Percentiles rank a stretch among this genome's conserved stretches.
phyloP scores from a whole-genome alignment of 192 early-diverging fungal genomes.

The Geranomyces michiganensis region DNA sequence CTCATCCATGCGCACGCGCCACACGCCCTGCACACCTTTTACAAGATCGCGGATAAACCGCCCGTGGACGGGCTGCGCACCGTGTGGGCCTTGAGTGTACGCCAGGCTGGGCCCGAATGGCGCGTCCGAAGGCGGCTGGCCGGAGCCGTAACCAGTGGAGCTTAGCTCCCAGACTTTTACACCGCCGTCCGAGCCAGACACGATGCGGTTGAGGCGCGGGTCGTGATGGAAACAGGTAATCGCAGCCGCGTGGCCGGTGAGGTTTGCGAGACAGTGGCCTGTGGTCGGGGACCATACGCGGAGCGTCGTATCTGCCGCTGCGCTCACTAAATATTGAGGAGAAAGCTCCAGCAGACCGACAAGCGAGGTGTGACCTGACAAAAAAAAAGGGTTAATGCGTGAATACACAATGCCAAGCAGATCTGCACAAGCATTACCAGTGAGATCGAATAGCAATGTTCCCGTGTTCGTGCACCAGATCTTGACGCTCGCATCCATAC shows the following conservation, averaged over 20 bases:
- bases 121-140: constrained; percentile 18
- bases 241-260: constrained; percentile 79
- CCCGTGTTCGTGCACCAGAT: constrained; percentile 93
- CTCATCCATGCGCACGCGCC: constrained; percentile 94
- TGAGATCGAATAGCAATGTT: constrained; percentile 71
- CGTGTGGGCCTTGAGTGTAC: constrained; percentile 47
- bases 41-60: constrained; percentile 82
- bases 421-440: constrained; percentile 47
- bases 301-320: constrained; percentile 91
- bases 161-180: constrained; percentile 97
- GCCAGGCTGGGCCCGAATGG: constrained; percentile 23
- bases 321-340: constrained; percentile 85
- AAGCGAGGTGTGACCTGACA: constrained; percentile 83
- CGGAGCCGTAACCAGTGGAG: constrained; percentile 52
- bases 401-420: not conserved
- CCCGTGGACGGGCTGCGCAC: constrained; percentile 59
- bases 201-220: constrained; percentile 76
- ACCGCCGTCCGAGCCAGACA: constrained; percentile 91
- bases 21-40: constrained; percentile 80
- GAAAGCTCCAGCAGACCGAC: constrained; percentile 91
- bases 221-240: constrained; percentile 99
- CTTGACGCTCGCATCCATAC: constrained; percentile 89
- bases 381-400: not conserved
- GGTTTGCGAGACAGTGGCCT: constrained; percentile 63
- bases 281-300: constrained; percentile 86